Base-by-base conservation (phyloP, 441 rosid species). In the Populus hybrid region DNA sequence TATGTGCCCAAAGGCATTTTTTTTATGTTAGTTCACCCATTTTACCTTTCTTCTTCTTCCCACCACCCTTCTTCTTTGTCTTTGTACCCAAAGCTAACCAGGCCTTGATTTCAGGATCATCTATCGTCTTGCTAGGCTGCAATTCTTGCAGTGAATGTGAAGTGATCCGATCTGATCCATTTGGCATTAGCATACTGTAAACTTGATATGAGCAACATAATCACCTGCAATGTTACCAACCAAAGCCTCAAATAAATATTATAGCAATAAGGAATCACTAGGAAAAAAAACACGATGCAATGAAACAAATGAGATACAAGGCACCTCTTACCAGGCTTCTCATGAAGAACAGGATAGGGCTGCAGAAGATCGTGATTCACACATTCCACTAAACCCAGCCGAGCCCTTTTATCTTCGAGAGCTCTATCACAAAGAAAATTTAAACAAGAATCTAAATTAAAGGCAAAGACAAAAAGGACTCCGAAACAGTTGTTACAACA, bases 21-120 rank as follows among this genome's bases (percentile, higher is more conserved):
- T 34, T 34, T 1, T 7, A 24, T 40, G 11, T 9, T 23, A 40
- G 38, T 9, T 7, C 71, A 68, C 3, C 18, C 3, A 28, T 46
- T 57, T 67, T 86, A 92, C 99, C 98, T 92, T 96, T 96, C 91
- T 96, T 96, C 90, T 93, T 96, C 90, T 94, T 94, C 71, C 98
- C 98, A 70, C 98, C 99, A 71, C 98, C 96, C 67, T 89, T 92
- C 88, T 94, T 96, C 91, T 94, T 96, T 75, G 95, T 90, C 84
- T 93, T 94, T 67, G 88, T 89, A 46, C 93, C 97, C 87, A 96
- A 82, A 70, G 98, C 93, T 73, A 96, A 84, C 98, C 99, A 96
- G 18, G 90, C 95, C 85, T 94, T 93, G 88, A 94, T 90, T 83
- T 91, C 98, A 2, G 98, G 97, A 81, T 94, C 97, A 20, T 94